Evolutionary conservation across 2,329 filamentous ascomycete genomes (phyloP).

Genomic region (Paecilomyces fulvus): DNA sequence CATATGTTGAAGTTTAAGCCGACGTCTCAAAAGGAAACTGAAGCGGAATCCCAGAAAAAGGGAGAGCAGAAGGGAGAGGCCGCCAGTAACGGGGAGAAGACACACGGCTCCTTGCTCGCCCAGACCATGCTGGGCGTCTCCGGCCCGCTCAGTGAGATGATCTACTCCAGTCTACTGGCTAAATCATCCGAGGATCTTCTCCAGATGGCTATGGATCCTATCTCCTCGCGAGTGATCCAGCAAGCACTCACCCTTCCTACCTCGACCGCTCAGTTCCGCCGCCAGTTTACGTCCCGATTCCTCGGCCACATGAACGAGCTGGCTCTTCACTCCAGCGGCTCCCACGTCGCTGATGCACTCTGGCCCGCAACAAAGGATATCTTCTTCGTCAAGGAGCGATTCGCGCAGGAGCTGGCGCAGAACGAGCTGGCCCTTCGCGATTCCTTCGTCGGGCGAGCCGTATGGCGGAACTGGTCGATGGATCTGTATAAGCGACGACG

Average conservation of each 20-base stretch:
- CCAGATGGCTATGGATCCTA: conserved; percentile 56
- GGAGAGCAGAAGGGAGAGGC: conserved; percentile 17
- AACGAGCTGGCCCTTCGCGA: conserved; percentile 56
- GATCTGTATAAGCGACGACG: conserved; percentile 58
- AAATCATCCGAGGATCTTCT: conserved; percentile 50
- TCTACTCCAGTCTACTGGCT: conserved; percentile 63
- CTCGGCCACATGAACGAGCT: conserved; percentile 53
- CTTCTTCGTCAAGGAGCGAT: conserved; percentile 58
- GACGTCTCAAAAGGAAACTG: conserved; percentile 38
- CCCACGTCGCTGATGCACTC: conserved; percentile 59
- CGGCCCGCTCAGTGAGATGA: conserved; percentile 58
- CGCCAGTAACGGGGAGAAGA: conserved; percentile 46
- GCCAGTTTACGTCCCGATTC: conserved; percentile 56
- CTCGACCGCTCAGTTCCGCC: conserved; percentile 48
- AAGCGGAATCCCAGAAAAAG: conserved; percentile 41
- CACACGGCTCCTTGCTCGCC: conserved; percentile 76
- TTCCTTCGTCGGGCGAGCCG: conserved; percentile 55
- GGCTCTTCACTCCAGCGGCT: conserved; percentile 53
- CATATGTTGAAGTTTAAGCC: conserved; percentile 54
- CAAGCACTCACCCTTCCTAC: conserved; percentile 49
- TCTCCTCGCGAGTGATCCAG: conserved; percentile 56
- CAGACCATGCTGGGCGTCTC: conserved; percentile 70
- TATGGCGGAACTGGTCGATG: conserved; percentile 69
- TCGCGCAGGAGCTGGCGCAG: conserved; percentile 54
- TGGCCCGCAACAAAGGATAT: conserved; percentile 57